Percentiles rank a stretch among this genome's conserved stretches.
Evolutionary conservation across 192 early-diverging fungal species (phyloP).

Genomic region (Gorgonomyces haynaldii): DNA sequence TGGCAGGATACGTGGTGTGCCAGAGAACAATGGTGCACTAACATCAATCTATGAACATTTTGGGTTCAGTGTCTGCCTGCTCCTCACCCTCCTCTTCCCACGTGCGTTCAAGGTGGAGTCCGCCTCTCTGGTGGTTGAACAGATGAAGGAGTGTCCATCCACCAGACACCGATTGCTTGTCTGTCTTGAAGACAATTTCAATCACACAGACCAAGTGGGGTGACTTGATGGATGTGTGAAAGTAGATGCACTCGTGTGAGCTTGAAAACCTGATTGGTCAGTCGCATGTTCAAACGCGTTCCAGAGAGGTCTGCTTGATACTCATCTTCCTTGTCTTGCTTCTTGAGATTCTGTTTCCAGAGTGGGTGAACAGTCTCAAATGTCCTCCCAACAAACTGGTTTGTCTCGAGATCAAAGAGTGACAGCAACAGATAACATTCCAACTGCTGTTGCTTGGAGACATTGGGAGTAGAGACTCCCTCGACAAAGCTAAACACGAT

Average conservation of each 20-base stretch:
- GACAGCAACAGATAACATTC: background rate
- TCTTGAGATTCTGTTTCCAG: background rate
- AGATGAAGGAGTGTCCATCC: constrained; percentile 38
- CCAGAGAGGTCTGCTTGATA: constrained; percentile 12
- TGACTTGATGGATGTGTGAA: constrained; percentile 22
- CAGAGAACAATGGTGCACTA: constrained; percentile 26
- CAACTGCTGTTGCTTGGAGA: constrained; percentile 1
- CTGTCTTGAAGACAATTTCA: constrained; percentile 8
- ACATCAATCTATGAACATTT: background rate
- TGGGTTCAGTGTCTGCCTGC: background rate
- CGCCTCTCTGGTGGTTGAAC: constrained; percentile 24
- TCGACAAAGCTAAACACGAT: constrained; percentile 3
- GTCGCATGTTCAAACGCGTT: constrained; percentile 14
- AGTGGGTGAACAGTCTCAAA: constrained; percentile 8
- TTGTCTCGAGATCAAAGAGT: constrained; percentile 16
- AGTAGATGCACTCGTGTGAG: constrained; percentile 14
- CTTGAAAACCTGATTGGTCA: constrained; percentile 10
- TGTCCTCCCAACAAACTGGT: constrained; percentile 15
- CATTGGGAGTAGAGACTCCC: constrained; percentile 1
- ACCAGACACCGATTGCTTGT: constrained; percentile 10
- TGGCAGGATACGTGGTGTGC: constrained; percentile 26
- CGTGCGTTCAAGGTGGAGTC: constrained; percentile 9
- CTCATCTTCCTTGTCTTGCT: constrained; percentile 3
- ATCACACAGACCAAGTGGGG: constrained; percentile 17
- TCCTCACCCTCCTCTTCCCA: constrained; percentile 15